These are phyloP conservation scores for Aspergillus sp. DNA, from an alignment of 2,329 filamentous ascomycete genomes.

Conservation along the genomic window DNA sequence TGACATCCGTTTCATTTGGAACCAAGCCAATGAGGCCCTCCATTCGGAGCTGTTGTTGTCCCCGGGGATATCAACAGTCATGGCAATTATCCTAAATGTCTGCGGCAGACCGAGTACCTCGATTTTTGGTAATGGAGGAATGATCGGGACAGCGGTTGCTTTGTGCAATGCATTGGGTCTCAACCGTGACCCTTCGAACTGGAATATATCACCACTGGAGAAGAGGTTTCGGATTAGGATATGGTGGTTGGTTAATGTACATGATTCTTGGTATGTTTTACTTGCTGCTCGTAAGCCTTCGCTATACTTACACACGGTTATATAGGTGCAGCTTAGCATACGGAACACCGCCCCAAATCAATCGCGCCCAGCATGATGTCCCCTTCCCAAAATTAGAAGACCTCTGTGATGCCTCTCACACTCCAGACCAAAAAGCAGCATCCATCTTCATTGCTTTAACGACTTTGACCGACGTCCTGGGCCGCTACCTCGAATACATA, in stretches of 20 bases:
- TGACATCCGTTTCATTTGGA: slow-evolving; percentile 53
- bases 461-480: slow-evolving; percentile 40
- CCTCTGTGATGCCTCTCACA: slow-evolving; percentile 16
- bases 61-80: slow-evolving; percentile 49
- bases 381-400: slow-evolving; percentile 36
- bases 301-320: no score
- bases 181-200: slow-evolving; percentile 47
- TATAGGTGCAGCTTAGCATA: slow-evolving; percentile 47
- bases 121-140: slow-evolving; percentile 49
- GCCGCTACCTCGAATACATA: slow-evolving; percentile 27
- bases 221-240: slow-evolving; percentile 48
- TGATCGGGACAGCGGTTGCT: slow-evolving; percentile 46
- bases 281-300: no score
- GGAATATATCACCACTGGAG: slow-evolving; percentile 48
- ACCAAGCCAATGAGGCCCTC: slow-evolving; percentile 48
- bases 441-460: slow-evolving; percentile 42
- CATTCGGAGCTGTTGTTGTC: slow-evolving; percentile 50
- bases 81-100: slow-evolving; percentile 49
- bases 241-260: slow-evolving; percentile 52
- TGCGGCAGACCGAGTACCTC: slow-evolving; percentile 50
- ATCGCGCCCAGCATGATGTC: slow-evolving; percentile 44
- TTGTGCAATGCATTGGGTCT: slow-evolving; percentile 50
- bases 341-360: slow-evolving; percentile 47
- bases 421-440: slow-evolving; percentile 15
- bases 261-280: slow-evolving; percentile 47